Conservation (phyloP, 2,329 filamentous ascomycete species). For the Leptosphaerulina australis region DNA sequence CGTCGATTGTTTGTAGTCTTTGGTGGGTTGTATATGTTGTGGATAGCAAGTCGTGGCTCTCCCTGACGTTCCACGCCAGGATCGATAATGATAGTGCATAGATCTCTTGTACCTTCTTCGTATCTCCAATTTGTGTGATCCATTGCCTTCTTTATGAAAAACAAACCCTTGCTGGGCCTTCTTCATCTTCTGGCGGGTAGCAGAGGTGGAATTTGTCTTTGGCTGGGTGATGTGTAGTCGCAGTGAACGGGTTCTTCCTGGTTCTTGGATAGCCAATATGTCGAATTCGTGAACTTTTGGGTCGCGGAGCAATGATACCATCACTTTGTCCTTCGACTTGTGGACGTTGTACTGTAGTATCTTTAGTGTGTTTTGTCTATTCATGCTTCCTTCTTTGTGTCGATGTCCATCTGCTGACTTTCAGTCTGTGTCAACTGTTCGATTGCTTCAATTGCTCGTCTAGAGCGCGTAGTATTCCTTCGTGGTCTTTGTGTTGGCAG, state of each 20-base stretch:
- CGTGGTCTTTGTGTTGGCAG: no score
- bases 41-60: no score
- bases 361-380: slow-evolving; percentile 17
- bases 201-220: slow-evolving; percentile 25
- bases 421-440: no score
- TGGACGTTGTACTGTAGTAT: slow-evolving; percentile 31
- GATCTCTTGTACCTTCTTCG: slow-evolving; percentile 20
- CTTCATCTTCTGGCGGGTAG: slow-evolving; percentile 13
- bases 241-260: slow-evolving; percentile 20
- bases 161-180: slow-evolving; percentile 25
- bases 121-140: slow-evolving; percentile 21
- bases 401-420: slow-evolving; percentile 18
- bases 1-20: no score
- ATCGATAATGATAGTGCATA: slow-evolving; percentile 21
- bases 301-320: slow-evolving; percentile 30
- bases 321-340: slow-evolving; percentile 28
- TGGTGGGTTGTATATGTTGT: no score
- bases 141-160: slow-evolving; percentile 34
- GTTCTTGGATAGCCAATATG: slow-evolving; percentile 25
- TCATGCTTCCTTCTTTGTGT: slow-evolving; percentile 18
- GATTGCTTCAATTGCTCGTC: no score
- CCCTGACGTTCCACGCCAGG: slow-evolving; percentile 1
- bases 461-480: no score
- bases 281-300: slow-evolving; percentile 24
- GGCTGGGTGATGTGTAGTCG: slow-evolving; percentile 31